Base-by-base conservation (phyloP, 75 land plant species). In the Ceratopteris richardii region DNA sequence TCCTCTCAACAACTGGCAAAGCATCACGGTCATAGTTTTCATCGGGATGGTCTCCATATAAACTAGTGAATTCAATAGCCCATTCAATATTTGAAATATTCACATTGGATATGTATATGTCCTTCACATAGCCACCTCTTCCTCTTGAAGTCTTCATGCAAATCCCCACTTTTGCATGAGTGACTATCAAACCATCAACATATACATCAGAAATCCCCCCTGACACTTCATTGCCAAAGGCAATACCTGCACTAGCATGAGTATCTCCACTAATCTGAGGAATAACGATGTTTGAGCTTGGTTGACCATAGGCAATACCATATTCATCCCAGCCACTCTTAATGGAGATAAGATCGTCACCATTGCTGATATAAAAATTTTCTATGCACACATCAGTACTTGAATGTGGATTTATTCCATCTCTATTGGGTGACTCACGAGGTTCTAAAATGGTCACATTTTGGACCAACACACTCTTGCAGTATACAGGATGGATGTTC, bases 371-470 rank as follows among this genome's bases (percentile, higher is more conserved):
- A 13, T 25, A 24, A 19, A 26, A 36, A 9, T 3, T 51, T 19
- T 44, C 5, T 25, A 54, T 68, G 43, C 30, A 90, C 91, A 90
- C 78, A n/a, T n/a, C n/a, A n/a, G n/a, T n/a, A n/a, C n/a, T n/a
- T n/a, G n/a, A n/a, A n/a, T n/a, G n/a, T n/a, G 96, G 91, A 31
- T 83, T 86, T 44, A 90, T 76, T 13, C 96, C 96, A 70, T 80
- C 75, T 4, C 91, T 90, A 31, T 76, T 76, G 12, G 96, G 91
- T 51, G 91, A 90, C 46, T 72, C 79, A 0, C 56, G 39, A 12
- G 91, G 79, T 62, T 84, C 77, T 25, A 66, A 55, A 18, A 87
- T 76, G 22, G 92, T 83, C 51, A 90, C 43, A 30, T 79, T 74
- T 26, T 76, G 77, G 37, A 90, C 50, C 54, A 53, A 60, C 43